A percentile compares a stretch with the other conserved stretches of the same genome.
Conservation (phyloP, 768 basidiomycete species). For the Phylloporus arenicola region DNA sequence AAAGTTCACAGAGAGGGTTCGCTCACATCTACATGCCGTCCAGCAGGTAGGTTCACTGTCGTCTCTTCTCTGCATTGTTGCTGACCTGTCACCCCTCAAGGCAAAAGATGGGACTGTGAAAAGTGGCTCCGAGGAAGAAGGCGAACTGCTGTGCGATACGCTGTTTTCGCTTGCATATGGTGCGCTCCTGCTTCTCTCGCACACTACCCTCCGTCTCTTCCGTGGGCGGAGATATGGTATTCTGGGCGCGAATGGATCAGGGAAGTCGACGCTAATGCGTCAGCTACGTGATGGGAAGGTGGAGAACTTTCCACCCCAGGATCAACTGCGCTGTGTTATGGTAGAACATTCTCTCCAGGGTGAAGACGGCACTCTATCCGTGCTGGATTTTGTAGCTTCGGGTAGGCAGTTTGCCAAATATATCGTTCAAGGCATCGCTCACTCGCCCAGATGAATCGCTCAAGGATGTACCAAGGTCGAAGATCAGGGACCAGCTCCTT, state of each 20-base stretch:
- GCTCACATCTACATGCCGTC: constrained; percentile 69
- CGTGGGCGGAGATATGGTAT: constrained; percentile 94
- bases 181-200: constrained; percentile 87
- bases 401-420: constrained; percentile 41
- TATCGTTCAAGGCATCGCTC: constrained; percentile 1
- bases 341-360: constrained; percentile 96
- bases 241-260: constrained; percentile 92
- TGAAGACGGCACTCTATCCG: constrained; percentile 76
- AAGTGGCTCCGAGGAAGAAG: constrained; percentile 56
- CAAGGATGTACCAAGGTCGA: constrained; percentile 51
- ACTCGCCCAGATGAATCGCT: constrained; percentile 59
- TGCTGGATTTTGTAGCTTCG: constrained; percentile 86
- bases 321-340: constrained; percentile 86
- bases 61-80: background rate
- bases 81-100: constrained; percentile 31
- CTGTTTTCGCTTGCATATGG: constrained; percentile 96
- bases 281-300: constrained; percentile 93
- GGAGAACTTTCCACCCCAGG: constrained; percentile 91
- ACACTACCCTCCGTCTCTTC: constrained; percentile 83
- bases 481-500: constrained; percentile 71
- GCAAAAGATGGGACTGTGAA: constrained; percentile 49
- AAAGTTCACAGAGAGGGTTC: constrained; percentile 57
- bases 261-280: constrained; percentile 94
- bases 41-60: constrained; percentile 49
- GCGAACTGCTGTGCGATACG: constrained; percentile 85